Base-by-base conservation (phyloP, 805 yeast genomes). In the Jamesozyma lodderae region DNA sequence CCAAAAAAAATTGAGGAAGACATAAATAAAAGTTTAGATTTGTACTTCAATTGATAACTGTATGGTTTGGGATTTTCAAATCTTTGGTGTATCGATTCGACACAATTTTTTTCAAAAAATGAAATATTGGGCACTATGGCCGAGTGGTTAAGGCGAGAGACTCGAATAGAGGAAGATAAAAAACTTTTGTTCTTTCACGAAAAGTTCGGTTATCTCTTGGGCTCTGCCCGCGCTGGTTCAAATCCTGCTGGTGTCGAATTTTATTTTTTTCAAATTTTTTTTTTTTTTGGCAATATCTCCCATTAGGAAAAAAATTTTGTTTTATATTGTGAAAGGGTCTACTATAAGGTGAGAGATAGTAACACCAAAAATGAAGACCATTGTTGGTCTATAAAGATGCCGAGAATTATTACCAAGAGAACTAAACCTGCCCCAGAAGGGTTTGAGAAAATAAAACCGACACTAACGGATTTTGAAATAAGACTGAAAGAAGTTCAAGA, bases 151-250 rank as follows among this genome's bases (percentile, higher is more conserved):
- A 75, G 79, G 80, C 78, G 81, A 68, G 66, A 74, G 80, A 72
- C 77, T 76, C 79, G 77, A 76, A 77, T 37, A 21, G 19, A 14
- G 7, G 10, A 16, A 26, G 11, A n/a, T n/a, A n/a, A n/a, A n/a
- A n/a, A n/a, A n/a, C n/a, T n/a, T 17, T 29, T 24, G 15, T 5
- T 29, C 4, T 29, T 13, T 16, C 5, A 9, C 10, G 18, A 22
- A 30, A n/a, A 29, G 26, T 44, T 49, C 52, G 55, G 66, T 44
- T 50, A 66, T 67, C 79, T 74, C 66, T 71, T 75, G 80, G 79
- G 80, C 72, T 73, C 67, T 70, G 75, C 80, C 79, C 80, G 79
- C 81, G 79, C 79, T 71, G 80, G 81, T 75, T 75, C 80, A 75
- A 75, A 71, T 75, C 80, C 81, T 74, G 79, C 79, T 71, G 78